Percentiles rank a stretch among this genome's conserved stretches.
Evolutionary conservation across 768 basidiomycete species (phyloP).

Genomic region (Crepidotus variabilis): DNA sequence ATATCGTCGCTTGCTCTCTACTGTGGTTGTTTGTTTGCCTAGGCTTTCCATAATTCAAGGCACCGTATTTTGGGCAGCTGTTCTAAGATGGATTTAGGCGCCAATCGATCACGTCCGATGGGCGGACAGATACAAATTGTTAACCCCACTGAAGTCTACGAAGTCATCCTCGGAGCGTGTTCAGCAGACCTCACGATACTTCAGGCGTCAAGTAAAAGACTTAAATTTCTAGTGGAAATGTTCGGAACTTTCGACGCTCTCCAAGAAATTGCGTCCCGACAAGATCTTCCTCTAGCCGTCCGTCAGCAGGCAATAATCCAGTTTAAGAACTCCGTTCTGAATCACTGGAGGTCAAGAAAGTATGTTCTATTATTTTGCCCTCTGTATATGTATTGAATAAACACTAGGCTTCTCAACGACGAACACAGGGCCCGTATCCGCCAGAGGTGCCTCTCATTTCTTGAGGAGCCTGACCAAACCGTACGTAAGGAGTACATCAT

Average conservation of each 20-base stretch:
- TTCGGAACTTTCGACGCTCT: conserved; percentile 70
- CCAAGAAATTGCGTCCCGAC: conserved; percentile 67
- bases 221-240: conserved; percentile 66
- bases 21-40: background rate
- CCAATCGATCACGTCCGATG: conserved; percentile 21
- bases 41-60: background rate
- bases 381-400: conserved; percentile 9
- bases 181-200: conserved; percentile 67
- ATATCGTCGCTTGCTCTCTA: background rate
- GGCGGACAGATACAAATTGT: conserved; percentile 39
- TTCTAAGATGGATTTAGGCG: conserved; percentile 24
- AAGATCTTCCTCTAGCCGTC: conserved; percentile 55
- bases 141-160: conserved; percentile 60
- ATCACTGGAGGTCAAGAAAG: conserved; percentile 80
- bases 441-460: conserved; percentile 55
- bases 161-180: conserved; percentile 62
- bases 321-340: conserved; percentile 76
- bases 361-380: conserved; percentile 25
- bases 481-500: conserved; percentile 31
- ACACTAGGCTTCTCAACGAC: conserved; percentile 59
- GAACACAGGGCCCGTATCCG: conserved; percentile 68
- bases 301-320: conserved; percentile 84
- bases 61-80: background rate
- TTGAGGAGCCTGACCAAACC: conserved; percentile 76
- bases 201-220: conserved; percentile 47